These are phyloP conservation scores for Trametes meyenii DNA, from an alignment of 768 basidiomycete genomes.

Conservation along the genomic window DNA sequence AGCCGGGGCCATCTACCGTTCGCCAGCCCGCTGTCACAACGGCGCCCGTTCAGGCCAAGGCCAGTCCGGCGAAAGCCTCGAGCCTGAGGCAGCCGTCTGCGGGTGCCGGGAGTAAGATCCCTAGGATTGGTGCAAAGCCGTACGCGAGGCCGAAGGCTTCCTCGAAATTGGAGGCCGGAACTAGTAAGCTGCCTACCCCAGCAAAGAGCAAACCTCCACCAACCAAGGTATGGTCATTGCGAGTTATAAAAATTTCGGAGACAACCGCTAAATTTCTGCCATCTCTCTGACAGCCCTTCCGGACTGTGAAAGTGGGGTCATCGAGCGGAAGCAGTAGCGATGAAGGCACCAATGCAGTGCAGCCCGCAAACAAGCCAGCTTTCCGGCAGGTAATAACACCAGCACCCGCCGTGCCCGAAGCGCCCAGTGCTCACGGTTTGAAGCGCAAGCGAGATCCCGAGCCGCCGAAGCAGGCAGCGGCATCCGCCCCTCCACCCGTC, in stretches of 20 bases:
- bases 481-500: conserved; percentile 33
- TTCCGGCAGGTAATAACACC: background rate
- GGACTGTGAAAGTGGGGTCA: conserved; percentile 15
- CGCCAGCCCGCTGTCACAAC: background rate
- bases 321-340: conserved; percentile 22
- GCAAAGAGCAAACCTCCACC: background rate
- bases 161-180: background rate
- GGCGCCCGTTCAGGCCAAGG: background rate
- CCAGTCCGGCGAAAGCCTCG: conserved; percentile 23
- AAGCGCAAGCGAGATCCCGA: conserved; percentile 37
- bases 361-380: background rate
- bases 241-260: background rate
- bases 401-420: background rate
- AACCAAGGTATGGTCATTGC: conserved; percentile 2
- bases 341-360: conserved; percentile 1
- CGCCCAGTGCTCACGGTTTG: conserved; percentile 19
- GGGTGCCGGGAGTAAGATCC: conserved; percentile 37
- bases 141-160: conserved; percentile 31
- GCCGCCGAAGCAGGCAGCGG: conserved; percentile 27
- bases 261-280: background rate
- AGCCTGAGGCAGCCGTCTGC: conserved; percentile 34
- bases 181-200: conserved; percentile 17
- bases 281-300: conserved; percentile 12
- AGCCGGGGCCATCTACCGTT: conserved; percentile 6
- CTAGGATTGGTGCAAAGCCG: conserved; percentile 38